Percentiles rank a stretch among this genome's conserved stretches.
phyloP scores from a whole-genome alignment of 2,329 filamentous ascomycete genomes.

The Trichophyton rubrum region DNA sequence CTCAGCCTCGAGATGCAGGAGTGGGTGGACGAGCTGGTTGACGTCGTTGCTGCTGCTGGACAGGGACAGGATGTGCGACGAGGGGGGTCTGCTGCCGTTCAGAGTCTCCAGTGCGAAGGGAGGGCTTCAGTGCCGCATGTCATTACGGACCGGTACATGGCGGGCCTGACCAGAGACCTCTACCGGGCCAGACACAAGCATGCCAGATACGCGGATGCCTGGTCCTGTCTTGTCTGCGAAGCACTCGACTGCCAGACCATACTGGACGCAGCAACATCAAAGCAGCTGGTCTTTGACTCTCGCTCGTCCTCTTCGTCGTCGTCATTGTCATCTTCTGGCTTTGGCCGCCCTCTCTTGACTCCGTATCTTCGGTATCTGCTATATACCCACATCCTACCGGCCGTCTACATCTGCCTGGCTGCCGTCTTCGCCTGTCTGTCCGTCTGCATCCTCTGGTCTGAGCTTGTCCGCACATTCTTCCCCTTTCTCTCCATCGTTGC shows the following conservation, averaged over 20 bases:
- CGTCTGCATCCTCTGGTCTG: conserved; percentile 78
- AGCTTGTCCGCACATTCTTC: conserved; percentile 72
- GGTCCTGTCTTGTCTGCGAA: conserved; percentile 64
- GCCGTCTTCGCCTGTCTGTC: conserved; percentile 61
- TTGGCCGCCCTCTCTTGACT: conserved; percentile 38
- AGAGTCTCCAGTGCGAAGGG: conserved; percentile 20
- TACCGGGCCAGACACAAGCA: conserved; percentile 72
- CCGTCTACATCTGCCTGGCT: conserved; percentile 52
- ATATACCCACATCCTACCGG: conserved; percentile 62
- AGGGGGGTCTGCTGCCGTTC: conserved; percentile 43
- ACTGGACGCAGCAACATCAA: conserved; percentile 68
- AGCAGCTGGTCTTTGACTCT: conserved; percentile 62
- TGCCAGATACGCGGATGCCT: conserved; percentile 71
- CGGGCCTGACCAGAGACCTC: conserved; percentile 72
- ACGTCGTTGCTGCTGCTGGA: conserved; percentile 45
- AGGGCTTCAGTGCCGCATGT: conserved; percentile 55
- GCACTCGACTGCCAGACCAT: conserved; percentile 68
- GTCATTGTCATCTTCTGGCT: conserved; percentile 38
- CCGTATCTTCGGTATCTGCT: conserved; percentile 72
- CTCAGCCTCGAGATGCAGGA: conserved; percentile 65
- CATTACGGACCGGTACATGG: conserved; percentile 85
- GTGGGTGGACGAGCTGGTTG: conserved; percentile 90
- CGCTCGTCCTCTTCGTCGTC: conserved; percentile 45
- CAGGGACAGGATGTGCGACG: conserved; percentile 10
- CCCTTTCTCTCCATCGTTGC: conserved; percentile 61